Base-by-base conservation (phyloP, 805 yeast species). In the Novakomyces olei region DNA sequence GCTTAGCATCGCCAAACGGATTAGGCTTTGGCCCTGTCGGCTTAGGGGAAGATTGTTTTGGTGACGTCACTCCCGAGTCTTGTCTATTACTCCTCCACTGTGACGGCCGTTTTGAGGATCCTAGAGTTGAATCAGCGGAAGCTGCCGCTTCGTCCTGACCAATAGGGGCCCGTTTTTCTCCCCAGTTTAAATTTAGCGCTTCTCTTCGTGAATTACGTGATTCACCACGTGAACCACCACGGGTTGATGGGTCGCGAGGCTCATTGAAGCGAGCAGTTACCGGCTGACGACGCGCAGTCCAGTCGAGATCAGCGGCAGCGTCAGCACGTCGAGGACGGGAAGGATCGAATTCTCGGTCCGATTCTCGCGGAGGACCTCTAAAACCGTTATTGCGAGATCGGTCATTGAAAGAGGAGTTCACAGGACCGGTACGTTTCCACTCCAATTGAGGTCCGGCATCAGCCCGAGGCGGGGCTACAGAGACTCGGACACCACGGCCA, bases 1-100 rank as follows among this genome's bases (percentile, higher is more conserved):
- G 92, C 51, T 69, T 76, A 1, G 92, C 93, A 4, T 65, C 56
- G 0, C 92, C 92, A 55, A 80, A 79, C 4, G 92, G 88, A 46
- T 69, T 76, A 0, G 64, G 39, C 42, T 65, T 71, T 10, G 32
- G 35, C 29, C 41, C 45, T n/a, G 42, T 34, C 4, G 49, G 40
- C 24, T 40, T 43, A 30, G 49, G 63, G 52, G 43, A 55, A 57
- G 30, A n/a, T n/a, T n/a, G n/a, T n/a, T n/a, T n/a, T n/a, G n/a
- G n/a, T n/a, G n/a, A n/a, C 26, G 24, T 2, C 27, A 5, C 19
- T 20, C 29, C 17, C 34, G 23, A 12, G 31, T 14, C 7, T 14
- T 29, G 5, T 35, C 34, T 12, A 36, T 29, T n/a, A 31, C 25
- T 10, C 34, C 4, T 4, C 44, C 58, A 42, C 48, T 52, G 42